Percentiles rank a stretch among this genome's conserved stretches.
phyloP scores from a whole-genome alignment of 257 asterid genomes.

The Plantago elongata region DNA sequence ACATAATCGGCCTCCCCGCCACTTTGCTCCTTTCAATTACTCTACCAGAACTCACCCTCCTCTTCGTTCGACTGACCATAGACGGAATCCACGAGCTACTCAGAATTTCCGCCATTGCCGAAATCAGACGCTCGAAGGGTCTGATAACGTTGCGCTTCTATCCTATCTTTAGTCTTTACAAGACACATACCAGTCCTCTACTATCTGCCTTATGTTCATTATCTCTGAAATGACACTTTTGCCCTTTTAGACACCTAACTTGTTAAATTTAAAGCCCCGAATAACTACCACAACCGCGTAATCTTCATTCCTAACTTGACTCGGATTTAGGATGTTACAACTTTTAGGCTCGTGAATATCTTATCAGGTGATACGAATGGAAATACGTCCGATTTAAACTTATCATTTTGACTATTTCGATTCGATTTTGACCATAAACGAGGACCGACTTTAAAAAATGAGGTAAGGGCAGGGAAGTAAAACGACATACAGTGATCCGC shows the following conservation, averaged over 20 bases:
- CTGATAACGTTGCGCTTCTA: constrained; percentile 8
- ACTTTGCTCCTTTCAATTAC: constrained; percentile 24
- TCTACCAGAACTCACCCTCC: constrained; percentile 24
- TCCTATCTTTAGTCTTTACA: constrained; percentile 22
- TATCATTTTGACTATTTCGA: too few species aligned
- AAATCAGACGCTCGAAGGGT: background rate
- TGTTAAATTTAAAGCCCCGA: too few species aligned
- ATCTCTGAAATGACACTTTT: constrained; percentile 10
- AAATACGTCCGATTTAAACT: too few species aligned
- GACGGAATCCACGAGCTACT: constrained; percentile 29
- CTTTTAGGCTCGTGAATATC: too few species aligned
- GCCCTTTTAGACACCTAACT: constrained; percentile 6
- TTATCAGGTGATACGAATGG: too few species aligned
- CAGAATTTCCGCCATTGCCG: constrained; percentile 40
- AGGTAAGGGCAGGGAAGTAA: constrained; percentile 24
- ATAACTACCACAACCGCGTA: too few species aligned
- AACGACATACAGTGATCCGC: constrained; percentile 79
- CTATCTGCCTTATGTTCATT: too few species aligned
- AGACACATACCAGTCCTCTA: background rate
- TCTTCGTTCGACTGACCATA: constrained; percentile 26
- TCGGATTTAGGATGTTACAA: too few species aligned
- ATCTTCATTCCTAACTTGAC: too few species aligned
- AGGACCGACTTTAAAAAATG: too few species aligned
- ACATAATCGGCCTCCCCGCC: constrained; percentile 33
- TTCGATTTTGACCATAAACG: too few species aligned